phyloP scores from a whole-genome alignment of 768 basidiomycete genomes.

The Pleurotus giganteus region DNA sequence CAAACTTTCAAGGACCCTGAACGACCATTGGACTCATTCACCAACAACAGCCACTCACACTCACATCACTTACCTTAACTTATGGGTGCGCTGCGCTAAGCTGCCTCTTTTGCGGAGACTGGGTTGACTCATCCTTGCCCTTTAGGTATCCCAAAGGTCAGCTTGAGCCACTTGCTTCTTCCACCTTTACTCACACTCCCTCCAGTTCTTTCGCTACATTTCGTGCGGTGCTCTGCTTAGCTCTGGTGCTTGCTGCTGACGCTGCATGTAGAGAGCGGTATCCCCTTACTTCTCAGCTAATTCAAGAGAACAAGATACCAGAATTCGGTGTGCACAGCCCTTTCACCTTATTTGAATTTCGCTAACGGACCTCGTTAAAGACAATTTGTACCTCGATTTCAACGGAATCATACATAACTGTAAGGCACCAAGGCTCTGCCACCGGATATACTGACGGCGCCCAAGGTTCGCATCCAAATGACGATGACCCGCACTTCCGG shows the following conservation, averaged over 20 bases:
- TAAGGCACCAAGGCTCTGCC: conserved; percentile 20
- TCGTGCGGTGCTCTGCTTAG: conserved; percentile 51
- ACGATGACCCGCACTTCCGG: conserved; percentile 93
- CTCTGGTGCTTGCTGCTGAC: conserved; percentile 13
- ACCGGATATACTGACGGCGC: conserved; percentile 14
- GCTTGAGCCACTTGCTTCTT: conserved; percentile 14
- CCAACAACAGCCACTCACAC: neutral
- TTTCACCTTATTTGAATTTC: neutral
- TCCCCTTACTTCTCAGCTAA: conserved; percentile 95
- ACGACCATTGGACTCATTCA: neutral
- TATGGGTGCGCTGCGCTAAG: neutral
- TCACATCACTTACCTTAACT: neutral
- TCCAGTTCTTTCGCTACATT: conserved; percentile 94
- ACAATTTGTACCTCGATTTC: conserved; percentile 92
- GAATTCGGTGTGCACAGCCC: conserved; percentile 73
- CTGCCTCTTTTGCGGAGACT: too few relatives aligned
- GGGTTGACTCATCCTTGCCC: neutral
- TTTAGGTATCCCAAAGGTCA: conserved; percentile 66
- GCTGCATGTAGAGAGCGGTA: conserved; percentile 77
- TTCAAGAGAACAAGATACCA: conserved; percentile 97
- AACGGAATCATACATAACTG: conserved; percentile 92
- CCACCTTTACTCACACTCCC: conserved; percentile 13
- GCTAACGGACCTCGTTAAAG: conserved; percentile 33
- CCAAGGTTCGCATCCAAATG: conserved; percentile 90
- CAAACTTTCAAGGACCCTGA: neutral